Conservation (phyloP, 139 green algal genomes). For the Gonium pectorale region DNA sequence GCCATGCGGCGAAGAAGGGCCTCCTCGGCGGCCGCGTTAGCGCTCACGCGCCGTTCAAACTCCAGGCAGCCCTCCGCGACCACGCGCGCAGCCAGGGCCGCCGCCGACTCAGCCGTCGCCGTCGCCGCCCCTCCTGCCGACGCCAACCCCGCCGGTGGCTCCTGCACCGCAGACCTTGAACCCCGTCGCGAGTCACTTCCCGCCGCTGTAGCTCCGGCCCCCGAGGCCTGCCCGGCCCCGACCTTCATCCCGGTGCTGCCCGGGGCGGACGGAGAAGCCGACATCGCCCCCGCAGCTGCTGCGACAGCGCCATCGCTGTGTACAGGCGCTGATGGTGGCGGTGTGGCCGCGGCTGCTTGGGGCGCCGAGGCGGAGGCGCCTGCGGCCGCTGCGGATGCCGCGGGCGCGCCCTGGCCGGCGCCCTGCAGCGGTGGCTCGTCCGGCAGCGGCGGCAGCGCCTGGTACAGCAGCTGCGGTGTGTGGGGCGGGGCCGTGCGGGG, state of each 20-base stretch:
- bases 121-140: too few relatives aligned
- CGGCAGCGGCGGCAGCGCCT: background rate
- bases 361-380: background rate
- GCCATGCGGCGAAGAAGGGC: background rate
- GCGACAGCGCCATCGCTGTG: too few relatives aligned
- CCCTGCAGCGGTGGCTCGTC: background rate
- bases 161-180: too few relatives aligned
- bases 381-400: background rate
- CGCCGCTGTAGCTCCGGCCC: too few relatives aligned
- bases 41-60: conserved; percentile 16
- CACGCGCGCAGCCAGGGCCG: background rate
- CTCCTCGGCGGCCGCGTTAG: conserved; percentile 37
- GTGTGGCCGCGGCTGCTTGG: background rate
- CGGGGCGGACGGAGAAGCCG: background rate
- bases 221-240: too few relatives aligned
- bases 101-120: background rate
- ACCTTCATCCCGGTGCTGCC: background rate
- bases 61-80: background rate
- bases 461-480: background rate
- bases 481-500: background rate
- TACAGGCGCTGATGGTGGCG: background rate
- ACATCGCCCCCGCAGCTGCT: background rate
- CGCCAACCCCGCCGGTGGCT: too few relatives aligned
- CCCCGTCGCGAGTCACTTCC: too few relatives aligned
- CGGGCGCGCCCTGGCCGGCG: background rate